Evolutionary conservation across 441 rosid species (phyloP).

Genomic region (Erodium chrysanthum): DNA sequence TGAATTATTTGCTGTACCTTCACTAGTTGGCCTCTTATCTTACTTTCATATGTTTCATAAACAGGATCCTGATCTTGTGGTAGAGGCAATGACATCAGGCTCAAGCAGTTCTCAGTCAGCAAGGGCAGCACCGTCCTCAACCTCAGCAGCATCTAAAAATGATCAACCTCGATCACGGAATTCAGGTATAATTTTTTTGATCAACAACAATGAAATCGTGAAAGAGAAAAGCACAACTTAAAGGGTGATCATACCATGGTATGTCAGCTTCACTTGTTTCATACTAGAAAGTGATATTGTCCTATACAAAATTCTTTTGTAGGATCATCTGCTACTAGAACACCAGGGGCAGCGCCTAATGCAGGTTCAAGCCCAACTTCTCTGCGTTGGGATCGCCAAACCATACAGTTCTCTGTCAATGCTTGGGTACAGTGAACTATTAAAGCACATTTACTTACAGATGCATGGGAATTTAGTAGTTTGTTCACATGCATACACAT

Average conservation of each 20-base stretch:
- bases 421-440: conserved; percentile 62
- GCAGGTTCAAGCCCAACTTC: conserved; percentile 46
- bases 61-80: conserved; percentile 80
- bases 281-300: not conserved
- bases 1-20: not conserved
- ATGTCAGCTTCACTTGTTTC: conserved; percentile 9
- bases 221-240: not conserved
- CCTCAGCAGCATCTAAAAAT: conserved; percentile 36
- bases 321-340: conserved; percentile 59
- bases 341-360: conserved; percentile 47
- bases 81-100: conserved; percentile 60
- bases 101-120: conserved; percentile 46
- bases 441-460: not conserved
- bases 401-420: conserved; percentile 88
- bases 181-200: conserved; percentile 34
- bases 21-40: not conserved
- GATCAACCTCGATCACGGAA: conserved; percentile 45
- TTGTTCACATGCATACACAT: not conserved
- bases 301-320: conserved; percentile 16
- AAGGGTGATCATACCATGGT: not conserved
- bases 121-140: conserved; percentile 44
- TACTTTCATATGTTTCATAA: conserved; percentile 11
- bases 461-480: not conserved
- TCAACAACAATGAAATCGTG: not conserved
- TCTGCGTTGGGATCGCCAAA: conserved; percentile 74